Evolutionary conservation across 2,329 filamentous ascomycete species (phyloP), one percentile per base, ranked within the genome.

Genomic region (Hypomyces rosellus): DNA sequence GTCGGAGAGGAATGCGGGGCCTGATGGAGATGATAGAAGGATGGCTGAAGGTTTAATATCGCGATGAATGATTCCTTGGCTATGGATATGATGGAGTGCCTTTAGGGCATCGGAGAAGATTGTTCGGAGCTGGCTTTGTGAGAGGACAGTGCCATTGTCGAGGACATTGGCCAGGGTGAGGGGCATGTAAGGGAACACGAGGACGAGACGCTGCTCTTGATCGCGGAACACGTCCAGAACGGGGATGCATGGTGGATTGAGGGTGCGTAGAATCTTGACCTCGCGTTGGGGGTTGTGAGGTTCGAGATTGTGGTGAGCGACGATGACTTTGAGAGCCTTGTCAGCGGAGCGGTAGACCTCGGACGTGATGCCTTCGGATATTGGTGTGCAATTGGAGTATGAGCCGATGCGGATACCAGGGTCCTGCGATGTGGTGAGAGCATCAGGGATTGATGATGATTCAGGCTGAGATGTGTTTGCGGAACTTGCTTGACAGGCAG

Each of bases 31-130:
- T 39, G 77, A 72, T 42, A 96, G 76, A 8, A 96, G 74, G 34
- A 99, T 78, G 48, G 96, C 95, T 0, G 89, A 90, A 1, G 93
- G 93, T 63, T 99, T 99, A 63, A 99, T 74, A 63, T 99, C 93
- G 50, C 93, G 84, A 65, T 99, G 93, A 49, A 99, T 86, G 51
- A 99, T 90, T 7, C 82, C 86, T 20, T 81, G 70, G 7, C 66
- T 59, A 64, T 99, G 93, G 2, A 96, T 74, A 59, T 87, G 77
- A 2, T 70, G 71, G 2, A 99, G 76, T 4, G 82, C 91, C 3
- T 70, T 66, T 62, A 96, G 86, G 6, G 93, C 63, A 57, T 91
- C 84, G 11, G 52, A 69, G 68, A 76, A 93, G 65, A 74, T 81
- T 18, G 63, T 58, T 16, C 64, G 63, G 13, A 73, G 55, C 7